phyloP scores from a whole-genome alignment of 2,329 filamentous ascomycete species.

The Torrubiella hemipterigena region DNA sequence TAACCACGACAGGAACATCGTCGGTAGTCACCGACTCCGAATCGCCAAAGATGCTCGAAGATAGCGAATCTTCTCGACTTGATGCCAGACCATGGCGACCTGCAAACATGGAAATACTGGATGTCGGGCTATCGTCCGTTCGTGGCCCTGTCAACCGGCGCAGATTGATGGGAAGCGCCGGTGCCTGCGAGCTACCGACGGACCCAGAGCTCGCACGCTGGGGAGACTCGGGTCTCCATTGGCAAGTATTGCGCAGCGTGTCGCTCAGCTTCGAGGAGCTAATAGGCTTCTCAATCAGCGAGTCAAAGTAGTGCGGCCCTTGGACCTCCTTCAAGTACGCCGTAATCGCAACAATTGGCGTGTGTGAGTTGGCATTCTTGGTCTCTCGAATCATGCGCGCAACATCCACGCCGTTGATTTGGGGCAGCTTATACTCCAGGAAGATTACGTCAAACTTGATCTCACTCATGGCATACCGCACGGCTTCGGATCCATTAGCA shows the following conservation, averaged over 20 bases:
- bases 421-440: conserved; percentile 90
- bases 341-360: conserved; percentile 91
- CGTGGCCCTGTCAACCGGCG: conserved; percentile 49
- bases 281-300: conserved; percentile 90
- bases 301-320: conserved; percentile 90
- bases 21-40: conserved; percentile 68
- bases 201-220: conserved; percentile 29
- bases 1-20: conserved; percentile 65
- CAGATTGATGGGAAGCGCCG: conserved; percentile 50
- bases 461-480: conserved; percentile 88
- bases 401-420: conserved; percentile 90
- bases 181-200: too few relatives aligned
- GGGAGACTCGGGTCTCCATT: conserved; percentile 73
- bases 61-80: conserved; percentile 79
- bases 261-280: conserved; percentile 85
- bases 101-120: conserved; percentile 60
- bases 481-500: conserved; percentile 78
- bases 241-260: conserved; percentile 74
- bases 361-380: conserved; percentile 87
- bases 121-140: conserved; percentile 74
- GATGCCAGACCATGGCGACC: conserved; percentile 62
- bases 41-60: conserved; percentile 79
- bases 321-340: conserved; percentile 97
- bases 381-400: conserved; percentile 97
- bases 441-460: conserved; percentile 99